Evolutionary conservation across 352 stramenopile genomes (phyloP).

Genomic region (Globisporangium echinulatum): DNA sequence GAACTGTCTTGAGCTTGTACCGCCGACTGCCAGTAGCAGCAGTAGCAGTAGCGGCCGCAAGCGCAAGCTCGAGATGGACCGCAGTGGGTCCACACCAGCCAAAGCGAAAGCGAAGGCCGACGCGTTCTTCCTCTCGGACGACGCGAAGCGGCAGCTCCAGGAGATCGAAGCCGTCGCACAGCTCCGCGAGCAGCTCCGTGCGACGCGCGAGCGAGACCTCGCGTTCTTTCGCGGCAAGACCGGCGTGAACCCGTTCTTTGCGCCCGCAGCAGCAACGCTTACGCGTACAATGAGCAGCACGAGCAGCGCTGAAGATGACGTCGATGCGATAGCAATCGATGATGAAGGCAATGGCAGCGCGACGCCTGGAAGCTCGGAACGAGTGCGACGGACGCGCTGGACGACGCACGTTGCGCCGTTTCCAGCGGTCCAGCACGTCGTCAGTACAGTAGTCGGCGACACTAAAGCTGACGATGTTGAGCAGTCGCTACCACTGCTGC

Average conservation of each 20-base stretch:
- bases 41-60: slow-evolving; percentile 23
- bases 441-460: slow-evolving; percentile 12
- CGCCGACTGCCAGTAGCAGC: slow-evolving; percentile 6
- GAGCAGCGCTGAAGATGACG: background rate
- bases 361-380: slow-evolving; percentile 10
- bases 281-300: slow-evolving; percentile 8
- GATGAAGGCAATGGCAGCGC: slow-evolving; percentile 20
- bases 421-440: slow-evolving; percentile 38
- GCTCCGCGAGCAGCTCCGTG: slow-evolving; percentile 56
- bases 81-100: slow-evolving; percentile 30
- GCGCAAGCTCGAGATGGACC: slow-evolving; percentile 60
- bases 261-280: slow-evolving; percentile 11
- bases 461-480: slow-evolving; percentile 5
- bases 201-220: slow-evolving; percentile 61
- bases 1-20: slow-evolving; percentile 6
- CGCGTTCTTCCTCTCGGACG: slow-evolving; percentile 58
- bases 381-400: slow-evolving; percentile 24
- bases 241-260: slow-evolving; percentile 62
- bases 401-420: slow-evolving; percentile 31
- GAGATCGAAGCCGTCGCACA: slow-evolving; percentile 59
- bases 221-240: slow-evolving; percentile 57
- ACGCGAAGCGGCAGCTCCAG: slow-evolving; percentile 60
- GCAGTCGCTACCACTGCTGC: no score
- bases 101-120: slow-evolving; percentile 10
- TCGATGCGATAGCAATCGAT: slow-evolving; percentile 6